A percentile compares a stretch with the other conserved stretches of the same genome.
Evolutionary conservation across 2,329 filamentous ascomycete species (phyloP).

Genomic region (Colletotrichum karsti): DNA sequence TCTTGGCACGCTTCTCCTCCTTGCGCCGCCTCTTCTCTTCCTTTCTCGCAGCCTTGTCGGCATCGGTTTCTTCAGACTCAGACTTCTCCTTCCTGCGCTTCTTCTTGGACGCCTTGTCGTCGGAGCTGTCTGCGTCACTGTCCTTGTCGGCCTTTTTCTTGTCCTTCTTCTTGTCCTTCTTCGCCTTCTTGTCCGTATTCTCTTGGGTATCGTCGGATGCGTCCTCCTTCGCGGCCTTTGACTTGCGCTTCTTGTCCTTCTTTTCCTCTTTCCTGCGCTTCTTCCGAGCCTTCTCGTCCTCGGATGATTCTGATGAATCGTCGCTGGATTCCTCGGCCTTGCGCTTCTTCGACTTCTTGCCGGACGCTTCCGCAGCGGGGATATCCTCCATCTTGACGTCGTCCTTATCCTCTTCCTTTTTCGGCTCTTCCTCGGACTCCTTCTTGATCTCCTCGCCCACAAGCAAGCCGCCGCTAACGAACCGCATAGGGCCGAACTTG

Average conservation of each 20-base stretch:
- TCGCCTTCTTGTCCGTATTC: constrained; percentile 34
- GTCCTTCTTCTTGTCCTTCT: constrained; percentile 34
- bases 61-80: constrained; percentile 36
- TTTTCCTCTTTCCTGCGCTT: constrained; percentile 46
- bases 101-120: constrained; percentile 41
- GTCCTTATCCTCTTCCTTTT: constrained; percentile 34
- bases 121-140: constrained; percentile 32
- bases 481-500: constrained; percentile 83
- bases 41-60: constrained; percentile 58
- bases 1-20: constrained; percentile 50
- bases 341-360: constrained; percentile 59
- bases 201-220: constrained; percentile 34
- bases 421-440: constrained; percentile 42
- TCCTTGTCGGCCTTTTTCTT: constrained; percentile 49
- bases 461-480: constrained; percentile 84
- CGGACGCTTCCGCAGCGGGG: constrained; percentile 37
- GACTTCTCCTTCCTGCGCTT: constrained; percentile 33
- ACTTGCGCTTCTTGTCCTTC: constrained; percentile 53
- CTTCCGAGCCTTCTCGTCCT: constrained; percentile 45
- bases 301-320: constrained; percentile 37
- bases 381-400: constrained; percentile 32
- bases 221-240: constrained; percentile 38
- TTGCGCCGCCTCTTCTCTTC: constrained; percentile 55
- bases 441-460: constrained; percentile 66
- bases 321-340: constrained; percentile 50